phyloP scores from a whole-genome alignment of 805 yeast genomes.

The Komagataella kurtzmanii region DNA sequence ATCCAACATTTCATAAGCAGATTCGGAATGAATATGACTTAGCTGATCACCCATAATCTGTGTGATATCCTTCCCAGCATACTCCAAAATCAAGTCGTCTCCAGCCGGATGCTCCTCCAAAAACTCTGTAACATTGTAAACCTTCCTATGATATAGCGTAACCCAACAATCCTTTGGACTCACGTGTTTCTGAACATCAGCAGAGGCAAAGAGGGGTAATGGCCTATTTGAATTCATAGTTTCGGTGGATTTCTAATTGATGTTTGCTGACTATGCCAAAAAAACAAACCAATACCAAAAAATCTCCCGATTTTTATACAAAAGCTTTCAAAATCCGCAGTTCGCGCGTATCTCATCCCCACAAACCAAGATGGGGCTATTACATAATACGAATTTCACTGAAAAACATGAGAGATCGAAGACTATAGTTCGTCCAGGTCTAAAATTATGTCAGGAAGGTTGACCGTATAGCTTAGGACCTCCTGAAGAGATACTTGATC shows the following conservation, averaged over 20 bases:
- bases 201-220: not conserved
- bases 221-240: not conserved
- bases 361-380: not conserved
- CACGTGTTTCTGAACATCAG: slow-evolving; percentile 25
- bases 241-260: not conserved
- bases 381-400: not conserved
- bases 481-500: not conserved
- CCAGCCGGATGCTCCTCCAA: slow-evolving; percentile 68
- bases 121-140: slow-evolving; percentile 72
- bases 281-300: not conserved
- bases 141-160: slow-evolving; percentile 62
- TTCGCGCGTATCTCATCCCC: not conserved
- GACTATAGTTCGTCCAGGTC: not conserved
- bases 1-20: slow-evolving; percentile 82
- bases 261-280: not conserved
- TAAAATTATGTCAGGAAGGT: not conserved
- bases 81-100: slow-evolving; percentile 37
- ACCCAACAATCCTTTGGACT: slow-evolving; percentile 60
- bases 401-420: not conserved
- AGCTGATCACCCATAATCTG: slow-evolving; percentile 58
- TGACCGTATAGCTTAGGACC: not conserved
- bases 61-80: slow-evolving; percentile 54
- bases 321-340: not conserved
- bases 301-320: not conserved
- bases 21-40: slow-evolving; percentile 71